A percentile compares a stretch with the other conserved stretches of the same genome.
Conservation (phyloP, 306 rosid species). For the Chamaecrista fasciculata region DNA sequence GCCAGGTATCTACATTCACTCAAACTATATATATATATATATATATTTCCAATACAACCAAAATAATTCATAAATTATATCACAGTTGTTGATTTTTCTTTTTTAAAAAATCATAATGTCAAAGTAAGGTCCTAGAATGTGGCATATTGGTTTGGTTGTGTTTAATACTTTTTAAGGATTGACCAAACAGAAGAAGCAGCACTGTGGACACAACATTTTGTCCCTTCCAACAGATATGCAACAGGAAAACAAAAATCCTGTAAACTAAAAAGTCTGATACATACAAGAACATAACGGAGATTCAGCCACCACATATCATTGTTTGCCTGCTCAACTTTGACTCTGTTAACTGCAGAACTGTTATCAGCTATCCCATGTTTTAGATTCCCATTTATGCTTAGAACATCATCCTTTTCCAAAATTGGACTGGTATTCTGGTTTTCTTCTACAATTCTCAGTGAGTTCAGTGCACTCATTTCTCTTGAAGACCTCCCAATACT, state of each 20-base stretch:
- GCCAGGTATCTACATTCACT: background rate
- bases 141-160: conserved; percentile 15
- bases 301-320: conserved; percentile 67
- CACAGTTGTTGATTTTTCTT: background rate
- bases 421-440: conserved; percentile 19
- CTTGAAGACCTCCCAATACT: conserved; percentile 37
- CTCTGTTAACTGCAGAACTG: conserved; percentile 22
- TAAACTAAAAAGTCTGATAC: conserved; percentile 22
- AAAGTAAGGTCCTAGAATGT: conserved; percentile 13
- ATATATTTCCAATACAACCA: conserved; percentile 11
- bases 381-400: conserved; percentile 35
- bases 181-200: background rate
- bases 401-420: conserved; percentile 32
- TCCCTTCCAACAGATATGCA: background rate
- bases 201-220: background rate
- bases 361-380: conserved; percentile 36
- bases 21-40: too few species aligned
- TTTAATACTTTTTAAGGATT: background rate
- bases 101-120: background rate
- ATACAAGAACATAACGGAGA: conserved; percentile 82
- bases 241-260: conserved; percentile 17
- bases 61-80: background rate
- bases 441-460: conserved; percentile 27
- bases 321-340: conserved; percentile 37
- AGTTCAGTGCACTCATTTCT: conserved; percentile 30